These are phyloP conservation scores for Xerocomellus amylosporus DNA, from an alignment of 768 basidiomycete species.

Conservation along the genomic window DNA sequence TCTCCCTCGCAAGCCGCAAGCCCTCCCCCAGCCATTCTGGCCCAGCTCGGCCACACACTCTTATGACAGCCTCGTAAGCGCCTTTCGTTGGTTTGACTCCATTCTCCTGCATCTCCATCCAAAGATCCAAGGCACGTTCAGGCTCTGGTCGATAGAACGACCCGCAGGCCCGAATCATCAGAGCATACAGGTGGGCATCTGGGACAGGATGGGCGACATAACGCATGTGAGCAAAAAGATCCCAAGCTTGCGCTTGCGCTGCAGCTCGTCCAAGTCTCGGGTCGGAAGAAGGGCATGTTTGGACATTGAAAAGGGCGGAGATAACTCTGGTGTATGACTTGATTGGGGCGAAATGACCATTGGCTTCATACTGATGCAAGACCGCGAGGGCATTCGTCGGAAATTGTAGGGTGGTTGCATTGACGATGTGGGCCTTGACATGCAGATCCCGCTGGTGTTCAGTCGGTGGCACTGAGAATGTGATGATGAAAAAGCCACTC, in stretches of 20 bases:
- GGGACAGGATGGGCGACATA: constrained; percentile 89
- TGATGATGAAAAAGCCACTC: not conserved
- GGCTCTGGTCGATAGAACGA: constrained; percentile 64
- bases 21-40: constrained; percentile 73
- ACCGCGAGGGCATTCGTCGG: constrained; percentile 62
- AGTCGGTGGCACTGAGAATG: constrained; percentile 38
- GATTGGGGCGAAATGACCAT: constrained; percentile 63
- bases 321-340: constrained; percentile 73
- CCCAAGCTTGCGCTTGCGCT: constrained; percentile 82
- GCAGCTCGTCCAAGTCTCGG: constrained; percentile 36
- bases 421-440: constrained; percentile 57
- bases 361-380: constrained; percentile 70
- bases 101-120: constrained; percentile 88
- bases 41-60: constrained; percentile 72
- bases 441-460: constrained; percentile 68
- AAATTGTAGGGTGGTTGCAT: constrained; percentile 35
- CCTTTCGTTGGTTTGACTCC: constrained; percentile 57
- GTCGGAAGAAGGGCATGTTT: constrained; percentile 28
- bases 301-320: constrained; percentile 49
- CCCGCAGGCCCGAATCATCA: constrained; percentile 89
- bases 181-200: constrained; percentile 64
- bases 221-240: constrained; percentile 94
- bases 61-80: constrained; percentile 81
- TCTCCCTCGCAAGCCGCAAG: constrained; percentile 80
- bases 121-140: constrained; percentile 89